These are phyloP conservation scores for Albifimbria verrucaria DNA, from an alignment of 2,329 filamentous ascomycete species.

Conservation along the genomic window DNA sequence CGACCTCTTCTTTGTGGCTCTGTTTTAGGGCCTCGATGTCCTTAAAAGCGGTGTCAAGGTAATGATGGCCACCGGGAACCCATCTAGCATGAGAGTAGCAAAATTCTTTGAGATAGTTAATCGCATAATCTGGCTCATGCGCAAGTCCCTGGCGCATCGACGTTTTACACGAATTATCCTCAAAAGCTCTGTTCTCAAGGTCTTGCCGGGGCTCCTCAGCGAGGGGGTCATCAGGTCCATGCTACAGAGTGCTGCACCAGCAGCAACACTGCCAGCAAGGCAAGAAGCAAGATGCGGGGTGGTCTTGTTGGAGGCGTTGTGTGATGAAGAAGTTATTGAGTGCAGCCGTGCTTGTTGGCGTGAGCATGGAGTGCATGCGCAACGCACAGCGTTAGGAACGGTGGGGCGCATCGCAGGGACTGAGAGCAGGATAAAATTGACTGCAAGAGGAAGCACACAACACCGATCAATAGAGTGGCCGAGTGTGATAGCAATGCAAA, in stretches of 20 bases:
- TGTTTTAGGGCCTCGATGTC: slow-evolving; percentile 66
- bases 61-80: slow-evolving; percentile 66
- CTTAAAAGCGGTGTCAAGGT: slow-evolving; percentile 67
- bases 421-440: too few species aligned
- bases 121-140: slow-evolving; percentile 64
- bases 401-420: background rate
- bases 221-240: slow-evolving; percentile 39
- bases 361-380: background rate
- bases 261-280: slow-evolving; percentile 40
- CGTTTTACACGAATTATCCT: slow-evolving; percentile 52
- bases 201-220: slow-evolving; percentile 34
- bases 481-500: too few species aligned
- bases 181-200: slow-evolving; percentile 45
- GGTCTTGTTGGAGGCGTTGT: background rate
- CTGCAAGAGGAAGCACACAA: too few species aligned
- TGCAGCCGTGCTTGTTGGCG: background rate
- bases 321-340: background rate
- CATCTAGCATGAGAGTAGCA: slow-evolving; percentile 67
- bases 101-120: slow-evolving; percentile 62
- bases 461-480: too few species aligned
- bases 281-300: slow-evolving; percentile 36
- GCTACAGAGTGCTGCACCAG: slow-evolving; percentile 39
- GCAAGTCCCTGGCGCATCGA: slow-evolving; percentile 57
- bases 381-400: background rate
- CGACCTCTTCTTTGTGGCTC: slow-evolving; percentile 67